Evolutionary conservation across 2,329 filamentous ascomycete genomes (phyloP).

Genomic region (Penicillium rolfsii): DNA sequence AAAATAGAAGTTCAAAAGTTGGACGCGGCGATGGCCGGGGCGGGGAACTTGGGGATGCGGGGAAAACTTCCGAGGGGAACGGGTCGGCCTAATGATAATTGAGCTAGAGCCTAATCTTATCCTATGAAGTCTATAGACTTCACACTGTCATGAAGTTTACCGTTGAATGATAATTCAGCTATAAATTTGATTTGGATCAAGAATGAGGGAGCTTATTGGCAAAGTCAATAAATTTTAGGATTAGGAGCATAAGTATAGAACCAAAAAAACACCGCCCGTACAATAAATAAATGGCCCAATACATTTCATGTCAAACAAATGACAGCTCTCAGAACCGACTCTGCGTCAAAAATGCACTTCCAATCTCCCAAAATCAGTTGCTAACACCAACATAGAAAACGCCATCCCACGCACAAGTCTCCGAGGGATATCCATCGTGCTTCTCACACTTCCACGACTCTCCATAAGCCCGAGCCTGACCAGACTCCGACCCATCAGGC

Average conservation of each 20-base stretch:
- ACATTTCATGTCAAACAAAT: neutral
- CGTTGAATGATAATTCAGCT: too few species aligned
- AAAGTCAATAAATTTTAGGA: too few species aligned
- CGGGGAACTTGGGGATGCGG: conserved; percentile 29
- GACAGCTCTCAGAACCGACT: neutral
- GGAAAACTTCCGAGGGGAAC: conserved; percentile 23
- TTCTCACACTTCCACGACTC: conserved; percentile 19
- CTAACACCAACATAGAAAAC: conserved; percentile 20
- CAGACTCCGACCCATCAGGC: conserved; percentile 14
- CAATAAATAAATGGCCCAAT: neutral
- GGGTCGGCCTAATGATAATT: too few species aligned
- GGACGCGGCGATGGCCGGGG: conserved; percentile 9
- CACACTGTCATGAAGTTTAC: too few species aligned
- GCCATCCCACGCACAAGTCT: conserved; percentile 22
- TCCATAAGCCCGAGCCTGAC: conserved; percentile 10
- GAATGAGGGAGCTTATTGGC: too few species aligned
- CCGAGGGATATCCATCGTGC: conserved; percentile 12
- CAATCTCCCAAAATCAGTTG: neutral
- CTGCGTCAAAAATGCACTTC: neutral
- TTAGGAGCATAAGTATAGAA: too few species aligned
- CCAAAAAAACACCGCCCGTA: too few species aligned
- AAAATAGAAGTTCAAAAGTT: conserved; percentile 1
- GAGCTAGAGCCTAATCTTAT: too few species aligned
- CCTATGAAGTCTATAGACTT: too few species aligned
- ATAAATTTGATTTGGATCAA: too few species aligned